Percentiles rank a stretch among this genome's conserved stretches.
These are phyloP conservation scores for Neofusicoccum laricinum DNA, from an alignment of 2,329 filamentous ascomycete species.

Conservation along the genomic window DNA sequence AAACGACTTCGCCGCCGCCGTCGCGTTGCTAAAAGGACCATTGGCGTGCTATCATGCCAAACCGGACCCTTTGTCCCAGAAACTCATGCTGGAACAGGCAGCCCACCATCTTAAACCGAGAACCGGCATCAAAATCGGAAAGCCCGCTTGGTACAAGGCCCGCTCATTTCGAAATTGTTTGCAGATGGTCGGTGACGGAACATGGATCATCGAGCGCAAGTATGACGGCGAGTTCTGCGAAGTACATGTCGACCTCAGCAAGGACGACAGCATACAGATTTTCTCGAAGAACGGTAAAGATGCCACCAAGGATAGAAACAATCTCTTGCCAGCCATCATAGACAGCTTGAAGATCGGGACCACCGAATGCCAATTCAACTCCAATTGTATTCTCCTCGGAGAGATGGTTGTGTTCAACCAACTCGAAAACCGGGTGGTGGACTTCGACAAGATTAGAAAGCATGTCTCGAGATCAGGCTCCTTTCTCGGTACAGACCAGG, in stretches of 20 bases:
- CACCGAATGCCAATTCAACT: constrained; percentile 56
- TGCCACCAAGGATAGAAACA: constrained; percentile 68
- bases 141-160: constrained; percentile 45
- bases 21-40: constrained; percentile 51
- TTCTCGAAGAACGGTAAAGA: constrained; percentile 94
- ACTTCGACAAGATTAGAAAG: constrained; percentile 80
- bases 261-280: constrained; percentile 64
- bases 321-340: constrained; percentile 62
- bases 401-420: constrained; percentile 79
- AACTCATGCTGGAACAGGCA: constrained; percentile 36
- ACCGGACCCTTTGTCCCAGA: constrained; percentile 33
- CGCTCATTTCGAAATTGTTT: constrained; percentile 68
- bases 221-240: constrained; percentile 90
- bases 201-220: constrained; percentile 75
- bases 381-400: constrained; percentile 75
- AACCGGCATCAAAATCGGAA: constrained; percentile 46
- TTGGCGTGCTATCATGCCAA: constrained; percentile 37
- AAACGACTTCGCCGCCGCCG: constrained; percentile 62
- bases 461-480: constrained; percentile 72
- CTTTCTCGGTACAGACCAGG: constrained; percentile 64
- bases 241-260: constrained; percentile 71
- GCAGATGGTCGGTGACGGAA: constrained; percentile 57
- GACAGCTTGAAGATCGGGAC: constrained; percentile 62
- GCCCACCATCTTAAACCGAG: constrained; percentile 35
- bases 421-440: constrained; percentile 60